Evolutionary conservation across 495 filamentous ascomycete genomes (phyloP).

Genomic region (Clavariopsis aquatica): DNA sequence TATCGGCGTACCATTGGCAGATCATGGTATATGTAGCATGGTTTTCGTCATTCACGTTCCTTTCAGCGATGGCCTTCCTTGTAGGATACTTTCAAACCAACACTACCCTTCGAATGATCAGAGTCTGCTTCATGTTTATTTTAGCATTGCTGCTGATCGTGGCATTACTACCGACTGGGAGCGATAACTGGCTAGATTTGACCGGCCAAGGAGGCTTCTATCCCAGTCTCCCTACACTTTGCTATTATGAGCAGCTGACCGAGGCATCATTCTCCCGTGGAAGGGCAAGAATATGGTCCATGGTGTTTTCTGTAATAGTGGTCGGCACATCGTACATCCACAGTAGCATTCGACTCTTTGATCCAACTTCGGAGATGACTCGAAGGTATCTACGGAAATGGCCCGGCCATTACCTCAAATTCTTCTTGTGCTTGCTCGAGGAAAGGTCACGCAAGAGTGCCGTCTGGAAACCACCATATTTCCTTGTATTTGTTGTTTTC

Average conservation of each 20-base stretch:
- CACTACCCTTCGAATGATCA: neutral
- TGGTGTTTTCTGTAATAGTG: constrained; percentile 26
- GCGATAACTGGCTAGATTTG: constrained; percentile 26
- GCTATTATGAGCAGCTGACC: constrained; percentile 27
- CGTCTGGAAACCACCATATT: constrained; percentile 3
- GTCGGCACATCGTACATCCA: constrained; percentile 23
- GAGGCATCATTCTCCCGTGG: constrained; percentile 8
- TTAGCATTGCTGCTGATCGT: neutral
- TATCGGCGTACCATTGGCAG: constrained; percentile 21
- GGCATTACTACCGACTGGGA: constrained; percentile 9
- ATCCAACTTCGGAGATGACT: constrained; percentile 22
- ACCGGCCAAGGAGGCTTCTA: constrained; percentile 21
- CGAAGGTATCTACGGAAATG: constrained; percentile 13
- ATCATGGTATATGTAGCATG: constrained; percentile 1
- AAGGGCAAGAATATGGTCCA: constrained; percentile 27
- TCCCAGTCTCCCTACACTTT: constrained; percentile 11
- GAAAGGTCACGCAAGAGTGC: neutral
- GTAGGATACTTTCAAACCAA: neutral
- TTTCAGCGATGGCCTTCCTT: constrained; percentile 1
- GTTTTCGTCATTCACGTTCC: constrained; percentile 5
- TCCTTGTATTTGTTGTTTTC: constrained; percentile 13
- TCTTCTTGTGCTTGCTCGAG: constrained; percentile 8
- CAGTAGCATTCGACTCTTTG: constrained; percentile 25
- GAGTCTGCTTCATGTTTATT: neutral
- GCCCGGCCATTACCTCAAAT: constrained; percentile 15